Conservation (phyloP, 2,329 filamentous ascomycete species). For the Botrytis fabae region DNA sequence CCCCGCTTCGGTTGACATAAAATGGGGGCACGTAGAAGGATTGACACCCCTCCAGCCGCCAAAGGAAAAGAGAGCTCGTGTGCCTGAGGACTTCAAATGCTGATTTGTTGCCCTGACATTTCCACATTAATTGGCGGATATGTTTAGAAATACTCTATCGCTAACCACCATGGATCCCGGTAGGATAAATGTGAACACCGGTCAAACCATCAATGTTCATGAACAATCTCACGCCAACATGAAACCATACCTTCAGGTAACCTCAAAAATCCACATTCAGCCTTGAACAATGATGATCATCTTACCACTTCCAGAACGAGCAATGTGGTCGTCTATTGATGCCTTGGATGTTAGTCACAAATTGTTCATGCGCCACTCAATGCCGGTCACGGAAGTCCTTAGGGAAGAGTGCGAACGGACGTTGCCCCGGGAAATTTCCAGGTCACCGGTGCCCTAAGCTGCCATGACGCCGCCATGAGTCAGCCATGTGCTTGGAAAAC, state of each 20-base stretch:
- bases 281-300: neutral
- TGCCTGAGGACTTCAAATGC: neutral
- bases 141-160: neutral
- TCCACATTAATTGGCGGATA: neutral
- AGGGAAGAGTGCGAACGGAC: neutral
- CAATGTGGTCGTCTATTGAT: constrained; percentile 1
- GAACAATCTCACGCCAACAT: neutral
- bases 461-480: neutral
- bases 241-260: neutral
- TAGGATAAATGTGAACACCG: neutral
- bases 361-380: neutral
- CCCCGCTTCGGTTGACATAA: neutral
- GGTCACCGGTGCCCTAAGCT: neutral
- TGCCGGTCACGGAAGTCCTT: neutral
- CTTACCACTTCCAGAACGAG: neutral
- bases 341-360: neutral
- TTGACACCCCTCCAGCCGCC: neutral
- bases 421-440: neutral
- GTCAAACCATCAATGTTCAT: neutral
- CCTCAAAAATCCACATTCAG: neutral
- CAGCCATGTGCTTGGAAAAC: constrained; percentile 3
- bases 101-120: neutral
- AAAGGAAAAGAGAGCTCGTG: neutral
- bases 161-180: neutral
- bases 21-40: neutral